phyloP scores from a whole-genome alignment of 2,329 filamentous ascomycete species.

The Myrmaecium sp. region DNA sequence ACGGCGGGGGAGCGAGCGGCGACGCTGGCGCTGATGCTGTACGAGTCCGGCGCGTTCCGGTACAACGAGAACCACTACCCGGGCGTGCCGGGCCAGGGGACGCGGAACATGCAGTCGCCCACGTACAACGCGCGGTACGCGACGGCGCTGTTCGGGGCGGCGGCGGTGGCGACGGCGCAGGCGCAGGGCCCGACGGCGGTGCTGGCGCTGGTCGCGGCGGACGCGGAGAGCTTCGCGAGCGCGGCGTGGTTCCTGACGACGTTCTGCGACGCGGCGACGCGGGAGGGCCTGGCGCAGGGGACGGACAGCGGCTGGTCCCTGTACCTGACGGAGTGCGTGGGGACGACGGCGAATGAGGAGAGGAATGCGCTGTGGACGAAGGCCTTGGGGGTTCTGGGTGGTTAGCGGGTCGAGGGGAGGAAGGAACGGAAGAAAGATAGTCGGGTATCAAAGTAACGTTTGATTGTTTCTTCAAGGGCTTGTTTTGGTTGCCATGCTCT shows the following conservation, averaged over 20 bases:
- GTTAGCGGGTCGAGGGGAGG: too few species aligned
- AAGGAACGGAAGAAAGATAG: too few species aligned
- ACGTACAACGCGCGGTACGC: conserved; percentile 40
- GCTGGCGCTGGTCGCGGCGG: conserved; percentile 32
- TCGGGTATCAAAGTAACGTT: too few species aligned
- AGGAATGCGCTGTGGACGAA: conserved; percentile 4
- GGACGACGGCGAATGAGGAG: conserved; percentile 3
- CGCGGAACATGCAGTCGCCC: conserved; percentile 47
- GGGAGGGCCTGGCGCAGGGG: conserved; percentile 28
- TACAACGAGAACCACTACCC: conserved; percentile 52
- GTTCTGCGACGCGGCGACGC: conserved; percentile 32
- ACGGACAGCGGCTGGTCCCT: conserved; percentile 31
- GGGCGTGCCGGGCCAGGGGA: conserved; percentile 52
- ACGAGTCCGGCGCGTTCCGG: conserved; percentile 52
- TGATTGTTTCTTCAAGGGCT: too few species aligned
- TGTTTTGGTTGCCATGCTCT: too few species aligned
- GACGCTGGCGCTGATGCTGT: conserved; percentile 51
- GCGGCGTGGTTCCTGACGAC: conserved; percentile 45
- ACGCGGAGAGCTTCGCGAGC: conserved; percentile 37
- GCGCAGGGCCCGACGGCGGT: conserved; percentile 26
- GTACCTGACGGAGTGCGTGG: conserved; percentile 27
- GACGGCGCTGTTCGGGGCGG: conserved; percentile 22
- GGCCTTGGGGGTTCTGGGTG: conserved; percentile 3
- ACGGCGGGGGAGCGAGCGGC: conserved; percentile 47
- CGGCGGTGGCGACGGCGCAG: conserved; percentile 12